Base-by-base conservation (phyloP, 495 filamentous ascomycete genomes). In the Penicillium lagena region DNA sequence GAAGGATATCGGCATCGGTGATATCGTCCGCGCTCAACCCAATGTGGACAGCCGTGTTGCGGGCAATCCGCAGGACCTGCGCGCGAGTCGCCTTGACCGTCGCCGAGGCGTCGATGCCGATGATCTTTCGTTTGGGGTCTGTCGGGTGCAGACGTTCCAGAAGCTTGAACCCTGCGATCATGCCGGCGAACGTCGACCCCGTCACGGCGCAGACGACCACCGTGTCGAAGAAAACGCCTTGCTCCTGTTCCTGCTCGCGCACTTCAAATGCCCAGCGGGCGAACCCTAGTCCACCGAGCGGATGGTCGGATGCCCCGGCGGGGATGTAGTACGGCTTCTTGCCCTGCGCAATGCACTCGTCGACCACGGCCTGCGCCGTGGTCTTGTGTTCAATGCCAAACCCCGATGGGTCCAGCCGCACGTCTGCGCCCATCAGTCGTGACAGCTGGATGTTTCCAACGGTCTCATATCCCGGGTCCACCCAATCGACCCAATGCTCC, bases 221-320 rank as follows among this genome's bases (percentile, higher is more conserved):
- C 6, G 73, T 79, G 40, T 80, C 76, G 56, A 82, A 85, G 46
- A 75, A 76, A 0, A 81, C 42, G 1, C 75, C 78, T 51, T 72
- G 42, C 53, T 75, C 69, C 49, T 54, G 54, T 59, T 86, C 81
- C 66, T 84, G 80, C 54, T 66, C 52, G 15, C 53, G 60, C 0
- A 85, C 76, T 56, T 85, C 80, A 39, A 81, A 75, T 38, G 79
- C 80, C 76, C 78, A 85, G 4, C 79, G 54, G 33, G 79, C 80
- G 52, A 83, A 85, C 1, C 82, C 82, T 14, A 85, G 42, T 0
- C 80, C 81, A 1, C 82, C 81, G 0, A 83, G 58, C n/a, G 79
- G 77, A 47, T 86, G 80, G 52, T 82, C 78, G 8, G 77, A 81
- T 1, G 79, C 79, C 1, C 81, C 80, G 0, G 79, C 79, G 1